These are phyloP conservation scores for Vitis cinerea DNA, from an alignment of 164 flowering plant species.

Conservation along the genomic window DNA sequence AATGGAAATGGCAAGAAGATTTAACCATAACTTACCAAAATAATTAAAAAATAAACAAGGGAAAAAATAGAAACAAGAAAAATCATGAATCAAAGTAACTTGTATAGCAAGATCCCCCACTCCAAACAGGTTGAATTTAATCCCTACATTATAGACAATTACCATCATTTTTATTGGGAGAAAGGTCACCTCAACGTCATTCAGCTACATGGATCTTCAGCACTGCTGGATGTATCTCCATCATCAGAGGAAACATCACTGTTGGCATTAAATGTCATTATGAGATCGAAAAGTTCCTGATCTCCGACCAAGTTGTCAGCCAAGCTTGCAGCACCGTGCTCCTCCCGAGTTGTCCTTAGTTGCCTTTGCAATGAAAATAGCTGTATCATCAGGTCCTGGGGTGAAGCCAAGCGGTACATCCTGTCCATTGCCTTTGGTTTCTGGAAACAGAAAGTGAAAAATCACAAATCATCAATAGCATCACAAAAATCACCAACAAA, in stretches of 20 bases:
- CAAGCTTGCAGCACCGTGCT: constrained; percentile 25
- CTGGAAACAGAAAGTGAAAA: constrained; percentile 35
- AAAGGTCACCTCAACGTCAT: background rate
- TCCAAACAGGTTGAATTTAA: background rate
- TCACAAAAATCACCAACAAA: constrained; percentile 3
- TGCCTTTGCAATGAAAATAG: constrained; percentile 40
- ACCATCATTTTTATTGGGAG: background rate
- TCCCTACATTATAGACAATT: constrained; percentile 20
- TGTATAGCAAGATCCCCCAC: background rate
- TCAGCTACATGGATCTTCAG: constrained; percentile 28
- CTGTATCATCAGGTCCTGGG: constrained; percentile 51
- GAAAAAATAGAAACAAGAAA: background rate
- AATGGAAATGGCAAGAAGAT: too few relatives aligned
- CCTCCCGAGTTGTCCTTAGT: constrained; percentile 24
- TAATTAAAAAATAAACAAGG: background rate
- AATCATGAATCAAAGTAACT: background rate
- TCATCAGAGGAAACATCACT: constrained; percentile 33
- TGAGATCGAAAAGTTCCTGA: constrained; percentile 44
- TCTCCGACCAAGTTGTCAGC: constrained; percentile 1
- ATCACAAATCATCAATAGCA: constrained; percentile 16
- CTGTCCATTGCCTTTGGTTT: constrained; percentile 39
- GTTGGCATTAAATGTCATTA: constrained; percentile 35
- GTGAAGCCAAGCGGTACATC: constrained; percentile 35
- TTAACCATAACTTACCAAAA: too few relatives aligned
- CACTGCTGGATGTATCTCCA: constrained; percentile 24